Evolutionary conservation across 2,329 filamentous ascomycete species (phyloP).

Genomic region (Fusarium buxicola): DNA sequence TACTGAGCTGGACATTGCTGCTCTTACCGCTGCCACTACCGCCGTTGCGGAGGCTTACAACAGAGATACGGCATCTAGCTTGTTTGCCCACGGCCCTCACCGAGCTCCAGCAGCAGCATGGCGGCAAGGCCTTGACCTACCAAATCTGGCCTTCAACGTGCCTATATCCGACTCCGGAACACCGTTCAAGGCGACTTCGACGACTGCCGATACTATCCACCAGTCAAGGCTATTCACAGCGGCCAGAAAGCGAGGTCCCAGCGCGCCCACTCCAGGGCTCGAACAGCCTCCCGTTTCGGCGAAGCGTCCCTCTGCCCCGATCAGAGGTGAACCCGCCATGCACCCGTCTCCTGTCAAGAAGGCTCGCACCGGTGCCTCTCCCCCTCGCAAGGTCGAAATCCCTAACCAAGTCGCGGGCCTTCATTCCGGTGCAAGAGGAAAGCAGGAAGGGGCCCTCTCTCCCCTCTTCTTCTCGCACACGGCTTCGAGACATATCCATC

Average conservation of each 20-base stretch:
- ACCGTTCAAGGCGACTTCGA: conserved; percentile 20
- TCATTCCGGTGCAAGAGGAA: conserved; percentile 42
- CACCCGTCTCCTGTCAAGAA: conserved; percentile 58
- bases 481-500: conserved; percentile 50
- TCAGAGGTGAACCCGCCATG: conserved; percentile 47
- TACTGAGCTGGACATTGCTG: conserved; percentile 18
- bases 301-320: conserved; percentile 44
- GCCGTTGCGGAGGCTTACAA: conserved; percentile 28
- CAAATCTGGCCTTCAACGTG: conserved; percentile 35
- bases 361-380: conserved; percentile 59
- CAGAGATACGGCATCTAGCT: conserved; percentile 22
- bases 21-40: conserved; percentile 23
- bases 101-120: conserved; percentile 36
- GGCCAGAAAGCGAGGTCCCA: conserved; percentile 31
- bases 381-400: conserved; percentile 60
- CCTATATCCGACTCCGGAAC: conserved; percentile 22
- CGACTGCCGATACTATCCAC: conserved; percentile 33
- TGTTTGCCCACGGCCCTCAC: conserved; percentile 28
- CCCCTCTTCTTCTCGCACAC: conserved; percentile 66
- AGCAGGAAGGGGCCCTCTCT: conserved; percentile 57
- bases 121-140: conserved; percentile 37
- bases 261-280: conserved; percentile 27
- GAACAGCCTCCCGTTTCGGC: conserved; percentile 31
- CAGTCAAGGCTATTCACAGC: conserved; percentile 37
- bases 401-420: conserved; percentile 43